Evolutionary conservation across 768 basidiomycete genomes (phyloP).

Genomic region (Phylloporus arenicola): DNA sequence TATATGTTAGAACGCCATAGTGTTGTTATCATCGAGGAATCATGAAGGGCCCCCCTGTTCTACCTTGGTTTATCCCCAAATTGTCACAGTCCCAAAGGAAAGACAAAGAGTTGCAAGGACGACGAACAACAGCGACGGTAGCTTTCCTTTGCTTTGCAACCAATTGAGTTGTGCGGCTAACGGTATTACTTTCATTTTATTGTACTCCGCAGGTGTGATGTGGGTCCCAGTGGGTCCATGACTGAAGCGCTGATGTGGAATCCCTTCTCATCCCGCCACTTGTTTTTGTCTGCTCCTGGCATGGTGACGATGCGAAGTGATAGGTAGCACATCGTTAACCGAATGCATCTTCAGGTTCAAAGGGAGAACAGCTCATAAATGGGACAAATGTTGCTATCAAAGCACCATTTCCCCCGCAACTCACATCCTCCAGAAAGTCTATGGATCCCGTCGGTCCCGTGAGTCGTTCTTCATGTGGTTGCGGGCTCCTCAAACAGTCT

Average conservation of each 20-base stretch:
- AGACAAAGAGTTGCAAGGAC: slow-evolving; percentile 13
- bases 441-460: slow-evolving; percentile 16
- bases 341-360: slow-evolving; percentile 1
- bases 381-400: background rate
- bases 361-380: slow-evolving; percentile 13
- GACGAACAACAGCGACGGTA: background rate
- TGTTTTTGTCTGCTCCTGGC: slow-evolving; percentile 12
- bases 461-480: slow-evolving; percentile 2
- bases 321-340: background rate
- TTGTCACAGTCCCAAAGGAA: slow-evolving; percentile 1
- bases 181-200: slow-evolving; percentile 2
- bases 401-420: background rate
- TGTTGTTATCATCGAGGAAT: background rate
- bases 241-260: too few relatives aligned
- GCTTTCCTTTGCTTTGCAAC: background rate
- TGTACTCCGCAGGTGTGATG: slow-evolving; percentile 17
- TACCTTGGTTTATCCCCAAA: background rate
- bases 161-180: background rate
- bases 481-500: background rate
- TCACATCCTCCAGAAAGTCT: background rate
- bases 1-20: background rate
- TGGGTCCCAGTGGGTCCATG: slow-evolving; percentile 23
- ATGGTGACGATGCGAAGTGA: slow-evolving; percentile 11
- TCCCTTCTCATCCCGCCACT: background rate
- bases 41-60: background rate